phyloP scores from a whole-genome alignment of 495 filamentous ascomycete species.

The Aspergillus olivimuriae region DNA sequence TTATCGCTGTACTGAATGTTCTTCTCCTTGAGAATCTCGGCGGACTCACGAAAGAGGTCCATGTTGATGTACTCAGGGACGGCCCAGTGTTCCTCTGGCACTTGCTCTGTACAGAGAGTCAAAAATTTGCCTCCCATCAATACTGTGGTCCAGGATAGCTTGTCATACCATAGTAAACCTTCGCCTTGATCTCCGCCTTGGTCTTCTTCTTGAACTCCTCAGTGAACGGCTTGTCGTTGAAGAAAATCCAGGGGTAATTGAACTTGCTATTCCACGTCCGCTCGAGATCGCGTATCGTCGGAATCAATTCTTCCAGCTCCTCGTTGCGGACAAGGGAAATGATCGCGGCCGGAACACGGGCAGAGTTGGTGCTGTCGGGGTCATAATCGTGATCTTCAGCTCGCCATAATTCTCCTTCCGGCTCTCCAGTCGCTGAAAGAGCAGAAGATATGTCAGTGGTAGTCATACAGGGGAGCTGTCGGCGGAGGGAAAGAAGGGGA shows the following conservation, averaged over 20 bases:
- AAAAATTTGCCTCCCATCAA: conserved; percentile 7
- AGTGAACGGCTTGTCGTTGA: conserved; percentile 90
- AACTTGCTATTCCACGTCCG: conserved; percentile 97
- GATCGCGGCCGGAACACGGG: conserved; percentile 87
- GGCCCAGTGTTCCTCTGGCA: conserved; percentile 93
- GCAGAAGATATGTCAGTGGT: background rate
- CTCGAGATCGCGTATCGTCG: conserved; percentile 85
- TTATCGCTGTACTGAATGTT: conserved; percentile 82
- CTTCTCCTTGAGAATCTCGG: conserved; percentile 73
- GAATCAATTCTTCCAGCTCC: conserved; percentile 75
- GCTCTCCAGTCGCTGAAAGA: conserved; percentile 68
- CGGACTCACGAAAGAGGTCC: conserved; percentile 78
- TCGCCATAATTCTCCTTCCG: conserved; percentile 63
- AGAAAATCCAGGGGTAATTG: conserved; percentile 99
- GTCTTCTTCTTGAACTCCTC: conserved; percentile 87
- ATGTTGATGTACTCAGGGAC: conserved; percentile 87
- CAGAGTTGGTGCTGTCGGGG: conserved; percentile 63
- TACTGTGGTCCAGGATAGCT: background rate
- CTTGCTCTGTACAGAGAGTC: conserved; percentile 51
- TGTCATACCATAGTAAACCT: conserved; percentile 68
- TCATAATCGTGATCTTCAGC: conserved; percentile 65
- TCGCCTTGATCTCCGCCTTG: conserved; percentile 71
- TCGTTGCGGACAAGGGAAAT: conserved; percentile 87
- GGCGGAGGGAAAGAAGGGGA: conserved; percentile 4
- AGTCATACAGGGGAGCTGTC: conserved; percentile 6